phyloP scores from a whole-genome alignment of 371 early-diverging fungal species.

The Mortierella sp. region DNA sequence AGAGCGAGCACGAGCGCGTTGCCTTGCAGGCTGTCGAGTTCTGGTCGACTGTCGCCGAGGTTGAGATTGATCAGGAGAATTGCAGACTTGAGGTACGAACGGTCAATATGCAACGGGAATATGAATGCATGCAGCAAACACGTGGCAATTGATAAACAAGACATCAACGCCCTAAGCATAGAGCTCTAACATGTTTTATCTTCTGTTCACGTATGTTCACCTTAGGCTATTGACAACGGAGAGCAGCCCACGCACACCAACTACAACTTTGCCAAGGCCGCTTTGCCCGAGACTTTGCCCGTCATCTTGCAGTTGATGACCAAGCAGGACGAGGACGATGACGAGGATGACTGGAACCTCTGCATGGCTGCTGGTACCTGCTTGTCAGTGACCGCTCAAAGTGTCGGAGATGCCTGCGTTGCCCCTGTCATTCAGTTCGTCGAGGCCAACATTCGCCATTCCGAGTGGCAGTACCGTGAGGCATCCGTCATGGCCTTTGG shows the following conservation, averaged over 20 bases:
- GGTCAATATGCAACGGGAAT: not conserved
- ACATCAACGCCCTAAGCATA: no score
- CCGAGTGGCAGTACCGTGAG: conserved; percentile 94
- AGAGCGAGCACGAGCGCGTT: conserved; percentile 84
- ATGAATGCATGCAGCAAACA: no score
- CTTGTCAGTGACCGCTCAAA: conserved; percentile 87
- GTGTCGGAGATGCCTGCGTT: conserved; percentile 84
- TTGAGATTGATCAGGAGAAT: conserved; percentile 82
- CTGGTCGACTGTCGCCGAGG: conserved; percentile 98
- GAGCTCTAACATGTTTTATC: not conserved
- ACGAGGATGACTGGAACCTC: conserved; percentile 98
- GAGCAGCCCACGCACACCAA: conserved; percentile 68
- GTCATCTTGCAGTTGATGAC: conserved; percentile 91
- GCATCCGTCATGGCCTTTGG: conserved; percentile 99
- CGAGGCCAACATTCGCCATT: conserved; percentile 82
- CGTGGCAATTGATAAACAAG: not conserved
- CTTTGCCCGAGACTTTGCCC: conserved; percentile 85
- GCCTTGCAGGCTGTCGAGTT: conserved; percentile 98
- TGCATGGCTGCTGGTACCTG: conserved; percentile 98
- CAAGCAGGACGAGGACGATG: conserved; percentile 95
- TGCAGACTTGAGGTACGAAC: conserved; percentile 64
- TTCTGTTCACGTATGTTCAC: not conserved
- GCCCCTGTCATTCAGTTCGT: conserved; percentile 90
- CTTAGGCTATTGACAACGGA: conserved; percentile 68
- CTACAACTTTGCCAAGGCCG: conserved; percentile 83